These are phyloP conservation scores for Oenanthe javanica DNA, from an alignment of 140 eudicot species.

Conservation along the genomic window DNA sequence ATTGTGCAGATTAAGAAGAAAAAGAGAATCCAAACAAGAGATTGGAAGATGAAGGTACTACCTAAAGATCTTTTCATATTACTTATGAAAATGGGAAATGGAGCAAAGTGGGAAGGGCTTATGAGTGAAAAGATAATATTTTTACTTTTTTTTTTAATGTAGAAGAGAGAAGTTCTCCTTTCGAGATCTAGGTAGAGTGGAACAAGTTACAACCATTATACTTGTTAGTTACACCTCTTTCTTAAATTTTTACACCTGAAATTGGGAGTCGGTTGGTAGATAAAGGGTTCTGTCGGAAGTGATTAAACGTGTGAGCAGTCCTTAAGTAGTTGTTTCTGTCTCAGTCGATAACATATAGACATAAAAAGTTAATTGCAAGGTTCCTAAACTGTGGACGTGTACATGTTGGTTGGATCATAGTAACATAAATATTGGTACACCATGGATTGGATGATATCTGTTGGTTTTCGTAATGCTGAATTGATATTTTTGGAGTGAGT, in stretches of 20 bases:
- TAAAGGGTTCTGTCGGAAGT: background rate
- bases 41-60: background rate
- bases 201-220: background rate
- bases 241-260: background rate
- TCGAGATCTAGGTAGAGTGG: constrained; percentile 1
- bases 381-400: background rate
- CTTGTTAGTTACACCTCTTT: background rate
- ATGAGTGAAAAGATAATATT: background rate
- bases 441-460: background rate
- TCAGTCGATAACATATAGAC: background rate
- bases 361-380: background rate
- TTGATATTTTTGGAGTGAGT: background rate
- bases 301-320: background rate
- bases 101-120: background rate
- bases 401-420: background rate
- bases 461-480: background rate
- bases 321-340: background rate
- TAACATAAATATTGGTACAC: background rate
- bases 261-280: background rate
- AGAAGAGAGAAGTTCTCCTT: background rate
- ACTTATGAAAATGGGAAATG: background rate
- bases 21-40: background rate
- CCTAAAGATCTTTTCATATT: background rate
- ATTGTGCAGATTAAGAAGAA: background rate
- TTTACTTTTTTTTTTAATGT: background rate